Evolutionary conservation across 225 moss, liverwort and hornwort species (phyloP), one percentile per base, ranked within the genome.

Genomic region (Bryoerythrophyllum caledonicum): DNA sequence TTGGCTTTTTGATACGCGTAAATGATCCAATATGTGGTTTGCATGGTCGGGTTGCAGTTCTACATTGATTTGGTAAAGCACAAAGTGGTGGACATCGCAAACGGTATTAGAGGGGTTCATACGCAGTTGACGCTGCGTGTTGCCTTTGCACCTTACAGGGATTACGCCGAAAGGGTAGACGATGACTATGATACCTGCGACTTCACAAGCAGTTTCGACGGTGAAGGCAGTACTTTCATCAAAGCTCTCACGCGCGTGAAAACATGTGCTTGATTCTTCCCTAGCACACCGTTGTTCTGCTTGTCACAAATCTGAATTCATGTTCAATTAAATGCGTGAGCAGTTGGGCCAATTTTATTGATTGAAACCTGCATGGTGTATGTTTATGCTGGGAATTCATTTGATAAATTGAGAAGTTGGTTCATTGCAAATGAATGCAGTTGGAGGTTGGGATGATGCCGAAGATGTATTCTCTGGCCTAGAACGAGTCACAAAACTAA

Each of bases 141-240:
- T 63, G 63, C 63, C 37, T 63, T 40, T 40, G 63, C 38, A 20
- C n/a, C 63, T 24, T 63, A 63, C 40, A 38, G 63, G 21, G 63
- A 63, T 35, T 38, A 63, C 23, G 40, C 13, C 40, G 40, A 63
- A 5, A 40, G 13, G 20, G 24, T n/a, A 63, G 5, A 5, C 23
- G 63, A 63, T 40, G 40, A 63, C 34, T 3, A 38, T 17, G 63
- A 63, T 12, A 40, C 40, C 23, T 63, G 63, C 63, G 40, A 63
- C 40, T 63, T 40, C 23, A 63, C 63, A 11, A 40, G 6, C 40
- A 63, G 63, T 37, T 63, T 63, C 63, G 40, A 63, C 38, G 40
- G 63, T 4, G 63, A n/a, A 10, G 63, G 13, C 21, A 38, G 63
- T 40, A 63, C 38, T 20, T 63, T 63, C 63, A 35, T 40, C 63